Base-by-base conservation (phyloP, 2,329 filamentous ascomycete species). In the Colletotrichum salicis region DNA sequence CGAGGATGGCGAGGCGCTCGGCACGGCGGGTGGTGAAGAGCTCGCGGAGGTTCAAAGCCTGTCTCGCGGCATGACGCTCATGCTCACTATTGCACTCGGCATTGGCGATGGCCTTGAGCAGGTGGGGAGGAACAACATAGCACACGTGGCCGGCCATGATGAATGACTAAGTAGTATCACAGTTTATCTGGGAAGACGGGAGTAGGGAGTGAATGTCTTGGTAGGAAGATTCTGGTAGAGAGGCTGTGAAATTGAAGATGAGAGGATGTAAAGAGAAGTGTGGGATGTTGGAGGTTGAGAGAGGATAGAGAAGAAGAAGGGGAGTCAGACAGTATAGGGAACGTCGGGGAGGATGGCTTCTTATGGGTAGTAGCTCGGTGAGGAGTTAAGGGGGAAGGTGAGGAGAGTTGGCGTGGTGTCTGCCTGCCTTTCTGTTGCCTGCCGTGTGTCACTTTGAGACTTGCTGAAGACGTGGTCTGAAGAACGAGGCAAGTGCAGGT, bases 81-180 rank as follows among this genome's bases (percentile, higher is more conserved):
- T 76, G 71, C 2, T 83, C 79, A 2, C 81, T 77, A 48, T 85
- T 85, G 70, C 74, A 71, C 3, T 79, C 73, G 48, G 81, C 82
- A 59, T 84, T 78, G 41, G 83, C 82, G 63, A 87, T 85, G 65
- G 80, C 80, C 37, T 76, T 78, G 27, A 87, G 80, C 12, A 87
- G 79, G 67, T 87, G 83, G 24, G 85, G 85, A 24, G 85, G 85
- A 5, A 87, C 81, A 68, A 86, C 82, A 70, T 78, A 82, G 76
- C 83, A 85, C 67, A 79, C 57, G 64, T 65, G 58, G n/a, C 19
- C 41, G 12, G 57, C 12, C 69, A 72, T 73, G 45, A 4, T 64
- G 58, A 19, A 11, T 29, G 29, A n/a, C 29, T 58, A 19, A n/a
- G 27, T 33, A 58, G 12, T 22, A 48, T n/a, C 8, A 48, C 8